Evolutionary conservation across 176 grass and related monocot genomes (phyloP), one percentile per base, ranked within the genome.

Genomic region (Ensete glaucum): DNA sequence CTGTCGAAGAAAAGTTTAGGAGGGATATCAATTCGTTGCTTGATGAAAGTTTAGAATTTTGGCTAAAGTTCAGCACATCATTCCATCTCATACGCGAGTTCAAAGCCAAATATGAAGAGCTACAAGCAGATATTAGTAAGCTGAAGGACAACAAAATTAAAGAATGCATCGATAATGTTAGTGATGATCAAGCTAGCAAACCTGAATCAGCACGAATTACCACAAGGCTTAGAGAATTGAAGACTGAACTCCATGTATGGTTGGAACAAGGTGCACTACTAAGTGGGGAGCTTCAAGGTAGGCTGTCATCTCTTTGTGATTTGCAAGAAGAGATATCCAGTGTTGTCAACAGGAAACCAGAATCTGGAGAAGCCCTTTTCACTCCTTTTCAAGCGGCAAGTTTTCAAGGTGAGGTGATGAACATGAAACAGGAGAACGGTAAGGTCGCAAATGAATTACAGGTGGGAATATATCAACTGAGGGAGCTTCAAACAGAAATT

Each of bases 371-470:
- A 53, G 17, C 43, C 34, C 74, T 34, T 8, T 85, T 93, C 64
- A 88, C 82, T 58, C 83, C 85, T 21, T 87, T 91, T 29, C 82
- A 98, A 51, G 90, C 82, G 65, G 94, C 84, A 71, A 98, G 83
- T 56, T 91, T 93, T 43, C 84, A 89, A 85, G 94, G 94, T 60
- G 90, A 93, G 76, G 85, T 98, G 21, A 67, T 83, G 19, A 93
- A 87, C 84, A 98, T 98, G 94, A 85, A 89, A 76, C 83, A 93
- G 71, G 90, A 93, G 80, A 98, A 91, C 49, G 89, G 81, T n/a
- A 98, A 90, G 78, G 80, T 93, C 24, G 77, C 77, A 34, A 71
- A 83, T 34, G 94, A 93, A 29, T 43, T 98, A 53, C 79, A 83
- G 62, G 69, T 73, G 64, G 86, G 83, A 64, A 67, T 89, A 48